Evolutionary conservation across 1,284 basidiomycete genomes (phyloP).

Genomic region (Phellopilus nigrolimitatus): DNA sequence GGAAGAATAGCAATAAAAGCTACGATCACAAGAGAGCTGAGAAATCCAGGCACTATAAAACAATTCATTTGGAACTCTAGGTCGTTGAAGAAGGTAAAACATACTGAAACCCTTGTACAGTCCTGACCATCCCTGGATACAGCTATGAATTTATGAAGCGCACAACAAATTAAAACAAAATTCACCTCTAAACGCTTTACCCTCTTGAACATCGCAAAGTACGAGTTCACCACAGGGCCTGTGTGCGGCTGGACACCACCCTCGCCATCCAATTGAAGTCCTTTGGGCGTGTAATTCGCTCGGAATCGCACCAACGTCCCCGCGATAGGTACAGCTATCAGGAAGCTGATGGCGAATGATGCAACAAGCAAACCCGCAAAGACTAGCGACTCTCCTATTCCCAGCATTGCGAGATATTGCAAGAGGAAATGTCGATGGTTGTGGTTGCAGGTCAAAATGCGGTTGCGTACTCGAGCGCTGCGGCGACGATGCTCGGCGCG

Average conservation of each 20-base stretch:
- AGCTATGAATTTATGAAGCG: slow-evolving; percentile 9
- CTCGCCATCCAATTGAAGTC: slow-evolving; percentile 76
- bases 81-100: too few relatives aligned
- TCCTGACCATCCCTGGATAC: slow-evolving; percentile 62
- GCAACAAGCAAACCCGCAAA: slow-evolving; percentile 37
- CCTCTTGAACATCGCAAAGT: slow-evolving; percentile 66
- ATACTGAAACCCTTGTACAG: slow-evolving; percentile 81
- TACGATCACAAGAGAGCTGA: slow-evolving; percentile 58
- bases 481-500: too few relatives aligned
- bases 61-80: slow-evolving; percentile 20
- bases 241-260: slow-evolving; percentile 72
- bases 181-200: slow-evolving; percentile 74
- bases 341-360: slow-evolving; percentile 45
- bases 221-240: slow-evolving; percentile 59
- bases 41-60: slow-evolving; percentile 66
- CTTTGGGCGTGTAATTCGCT: slow-evolving; percentile 79
- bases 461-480: neutral
- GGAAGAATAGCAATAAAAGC: slow-evolving; percentile 53
- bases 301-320: slow-evolving; percentile 69
- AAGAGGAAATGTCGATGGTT: too few relatives aligned
- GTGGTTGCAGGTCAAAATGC: too few relatives aligned
- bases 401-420: slow-evolving; percentile 1
- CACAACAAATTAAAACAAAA: slow-evolving; percentile 8
- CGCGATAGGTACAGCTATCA: slow-evolving; percentile 51
- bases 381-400: neutral